These are phyloP conservation scores for Phytopythium delawarense DNA, from an alignment of 352 stramenopile genomes.

Conservation along the genomic window DNA sequence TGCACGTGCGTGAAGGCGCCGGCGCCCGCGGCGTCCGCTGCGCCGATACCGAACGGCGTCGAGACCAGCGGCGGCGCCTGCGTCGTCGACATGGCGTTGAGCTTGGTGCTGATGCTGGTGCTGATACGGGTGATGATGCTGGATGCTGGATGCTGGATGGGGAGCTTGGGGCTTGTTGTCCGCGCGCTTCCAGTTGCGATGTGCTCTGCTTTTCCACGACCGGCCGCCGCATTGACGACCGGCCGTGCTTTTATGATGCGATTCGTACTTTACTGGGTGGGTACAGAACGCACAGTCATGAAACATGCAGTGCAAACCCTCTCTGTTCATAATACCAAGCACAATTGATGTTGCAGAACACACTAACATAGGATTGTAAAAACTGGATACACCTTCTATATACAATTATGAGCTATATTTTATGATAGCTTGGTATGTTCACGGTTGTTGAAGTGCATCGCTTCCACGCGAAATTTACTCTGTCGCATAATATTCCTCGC, in stretches of 20 bases:
- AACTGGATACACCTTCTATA: too few species aligned
- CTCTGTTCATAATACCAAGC: neutral
- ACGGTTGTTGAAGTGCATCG: too few species aligned
- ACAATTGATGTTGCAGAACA: neutral
- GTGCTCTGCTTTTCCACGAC: neutral
- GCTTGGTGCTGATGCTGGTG: neutral
- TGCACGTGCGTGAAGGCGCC: constrained; percentile 50
- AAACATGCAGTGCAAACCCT: neutral
- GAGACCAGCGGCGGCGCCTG: constrained; percentile 32
- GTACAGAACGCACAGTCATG: neutral
- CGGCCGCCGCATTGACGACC: neutral
- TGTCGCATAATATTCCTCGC: too few species aligned
- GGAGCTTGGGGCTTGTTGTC: neutral
- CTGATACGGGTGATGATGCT: too few species aligned
- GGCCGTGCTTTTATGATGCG: constrained; percentile 1
- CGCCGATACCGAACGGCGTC: constrained; percentile 70
- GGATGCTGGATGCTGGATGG: neutral
- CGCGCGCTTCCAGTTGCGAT: neutral
- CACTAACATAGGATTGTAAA: too few species aligned
- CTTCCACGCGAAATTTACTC: too few species aligned
- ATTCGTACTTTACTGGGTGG: neutral
- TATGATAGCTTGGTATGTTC: too few species aligned
- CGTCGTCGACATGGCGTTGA: neutral
- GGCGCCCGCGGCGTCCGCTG: constrained; percentile 16
- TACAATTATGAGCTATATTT: too few species aligned